Conservation (phyloP, 2,329 filamentous ascomycete species). For the Phialophora macrospora region DNA sequence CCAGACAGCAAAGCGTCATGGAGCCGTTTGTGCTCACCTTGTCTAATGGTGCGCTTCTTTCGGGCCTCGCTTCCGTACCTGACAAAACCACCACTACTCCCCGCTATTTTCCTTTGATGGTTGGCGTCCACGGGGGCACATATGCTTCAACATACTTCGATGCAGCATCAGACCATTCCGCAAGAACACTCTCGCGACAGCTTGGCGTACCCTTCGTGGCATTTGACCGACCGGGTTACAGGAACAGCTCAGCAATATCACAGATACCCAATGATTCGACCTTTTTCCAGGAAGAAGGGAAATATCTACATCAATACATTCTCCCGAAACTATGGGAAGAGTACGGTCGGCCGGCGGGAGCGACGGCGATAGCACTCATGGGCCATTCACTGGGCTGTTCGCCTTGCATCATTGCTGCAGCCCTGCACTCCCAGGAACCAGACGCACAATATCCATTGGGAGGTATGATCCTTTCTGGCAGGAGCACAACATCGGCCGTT, state of each 20-base stretch:
- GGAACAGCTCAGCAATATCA: constrained; percentile 1
- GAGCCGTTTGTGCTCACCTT: constrained; percentile 11
- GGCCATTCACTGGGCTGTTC: constrained; percentile 14
- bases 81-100: background rate
- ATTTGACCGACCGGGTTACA: constrained; percentile 14
- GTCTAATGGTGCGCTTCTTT: constrained; percentile 13
- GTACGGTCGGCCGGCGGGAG: constrained; percentile 1
- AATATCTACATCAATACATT: constrained; percentile 12
- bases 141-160: constrained; percentile 14
- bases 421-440: constrained; percentile 1
- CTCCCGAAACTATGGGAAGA: constrained; percentile 14
- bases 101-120: constrained; percentile 4
- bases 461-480: constrained; percentile 4
- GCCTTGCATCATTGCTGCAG: constrained; percentile 6
- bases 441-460: constrained; percentile 2
- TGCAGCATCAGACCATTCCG: constrained; percentile 2
- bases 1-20: background rate
- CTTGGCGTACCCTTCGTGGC: constrained; percentile 11
- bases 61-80: background rate
- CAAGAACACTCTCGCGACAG: background rate
- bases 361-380: constrained; percentile 3
- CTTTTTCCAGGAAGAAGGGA: constrained; percentile 16
- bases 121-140: constrained; percentile 11
- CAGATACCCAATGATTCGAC: background rate
- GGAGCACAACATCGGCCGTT: constrained; percentile 1